Evolutionary conservation across 768 basidiomycete species (phyloP).

Genomic region (Boletus rubroflammeus): DNA sequence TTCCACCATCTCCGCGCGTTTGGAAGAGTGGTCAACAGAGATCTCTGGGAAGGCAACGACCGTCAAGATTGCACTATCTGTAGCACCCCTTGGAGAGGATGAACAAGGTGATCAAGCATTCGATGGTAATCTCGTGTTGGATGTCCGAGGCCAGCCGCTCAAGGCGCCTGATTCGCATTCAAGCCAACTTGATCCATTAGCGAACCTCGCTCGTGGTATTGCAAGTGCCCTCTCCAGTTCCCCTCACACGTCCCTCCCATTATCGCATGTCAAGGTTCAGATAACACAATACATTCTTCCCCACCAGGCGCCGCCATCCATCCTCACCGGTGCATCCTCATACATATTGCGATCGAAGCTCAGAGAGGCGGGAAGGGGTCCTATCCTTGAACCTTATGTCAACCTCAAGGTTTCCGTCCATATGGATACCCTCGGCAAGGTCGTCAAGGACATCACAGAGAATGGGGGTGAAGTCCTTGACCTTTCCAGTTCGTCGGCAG

Average conservation of each 20-base stretch:
- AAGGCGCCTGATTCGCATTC: conserved; percentile 48
- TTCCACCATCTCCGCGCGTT: conserved; percentile 22
- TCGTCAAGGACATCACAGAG: conserved; percentile 82
- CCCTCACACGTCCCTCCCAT: conserved; percentile 69
- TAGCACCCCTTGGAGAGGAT: conserved; percentile 50
- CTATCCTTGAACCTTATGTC: conserved; percentile 78
- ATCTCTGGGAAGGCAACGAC: conserved; percentile 52
- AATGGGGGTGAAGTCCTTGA: conserved; percentile 76
- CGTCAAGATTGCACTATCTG: conserved; percentile 50
- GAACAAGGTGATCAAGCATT: conserved; percentile 67
- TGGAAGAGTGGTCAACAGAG: conserved; percentile 59
- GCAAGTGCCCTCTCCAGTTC: conserved; percentile 72
- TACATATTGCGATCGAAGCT: conserved; percentile 61
- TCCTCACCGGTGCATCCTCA: conserved; percentile 64
- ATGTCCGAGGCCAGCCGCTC: conserved; percentile 47
- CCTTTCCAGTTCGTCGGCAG: conserved; percentile 41
- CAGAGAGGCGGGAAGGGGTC: conserved; percentile 60
- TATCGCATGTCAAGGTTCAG: conserved; percentile 61
- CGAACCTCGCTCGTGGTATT: conserved; percentile 64
- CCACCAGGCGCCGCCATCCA: conserved; percentile 40
- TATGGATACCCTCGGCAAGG: conserved; percentile 68
- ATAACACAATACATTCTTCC: conserved; percentile 46
- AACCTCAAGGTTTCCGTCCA: conserved; percentile 62
- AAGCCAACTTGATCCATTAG: conserved; percentile 41
- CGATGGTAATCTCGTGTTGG: conserved; percentile 74